phyloP scores from a whole-genome alignment of 2,329 filamentous ascomycete genomes.

The Lachnellula hyalina region DNA sequence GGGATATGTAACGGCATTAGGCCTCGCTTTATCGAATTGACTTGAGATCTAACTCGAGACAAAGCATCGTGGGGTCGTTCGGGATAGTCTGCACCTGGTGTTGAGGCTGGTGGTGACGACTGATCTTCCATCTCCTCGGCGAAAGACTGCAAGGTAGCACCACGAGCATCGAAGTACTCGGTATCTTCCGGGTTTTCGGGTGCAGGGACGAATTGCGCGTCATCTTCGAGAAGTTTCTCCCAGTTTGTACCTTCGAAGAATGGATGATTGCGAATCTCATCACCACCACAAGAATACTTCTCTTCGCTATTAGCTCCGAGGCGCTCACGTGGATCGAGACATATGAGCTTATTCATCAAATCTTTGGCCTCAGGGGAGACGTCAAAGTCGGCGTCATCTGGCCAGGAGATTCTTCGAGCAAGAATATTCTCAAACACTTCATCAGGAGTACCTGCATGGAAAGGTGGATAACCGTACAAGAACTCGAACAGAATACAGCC shows the following conservation, averaged over 20 bases:
- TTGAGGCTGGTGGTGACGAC: constrained; percentile 63
- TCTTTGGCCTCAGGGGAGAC: constrained; percentile 88
- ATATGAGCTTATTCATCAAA: constrained; percentile 87
- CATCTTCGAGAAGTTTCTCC: constrained; percentile 87
- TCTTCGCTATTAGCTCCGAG: constrained; percentile 83
- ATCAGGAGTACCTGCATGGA: constrained; percentile 85
- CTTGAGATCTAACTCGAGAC: constrained; percentile 80
- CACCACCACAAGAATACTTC: constrained; percentile 75
- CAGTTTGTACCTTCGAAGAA: constrained; percentile 89
- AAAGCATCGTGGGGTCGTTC: constrained; percentile 93
- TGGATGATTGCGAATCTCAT: constrained; percentile 81
- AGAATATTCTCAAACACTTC: constrained; percentile 97
- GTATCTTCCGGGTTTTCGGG: constrained; percentile 94
- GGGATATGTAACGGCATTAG: constrained; percentile 95
- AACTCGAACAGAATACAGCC: constrained; percentile 98
- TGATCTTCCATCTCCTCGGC: constrained; percentile 93
- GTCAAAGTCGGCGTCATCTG: constrained; percentile 71
- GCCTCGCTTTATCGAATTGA: constrained; percentile 81
- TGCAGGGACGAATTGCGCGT: constrained; percentile 90
- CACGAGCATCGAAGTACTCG: constrained; percentile 91
- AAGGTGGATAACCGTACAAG: constrained; percentile 86
- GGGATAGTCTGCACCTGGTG: constrained; percentile 69
- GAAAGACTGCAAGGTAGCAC: constrained; percentile 88
- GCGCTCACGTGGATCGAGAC: constrained; percentile 73
- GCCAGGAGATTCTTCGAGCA: constrained; percentile 85